phyloP scores from a whole-genome alignment of 1,284 basidiomycete genomes.

The Phlebopus sp. region DNA sequence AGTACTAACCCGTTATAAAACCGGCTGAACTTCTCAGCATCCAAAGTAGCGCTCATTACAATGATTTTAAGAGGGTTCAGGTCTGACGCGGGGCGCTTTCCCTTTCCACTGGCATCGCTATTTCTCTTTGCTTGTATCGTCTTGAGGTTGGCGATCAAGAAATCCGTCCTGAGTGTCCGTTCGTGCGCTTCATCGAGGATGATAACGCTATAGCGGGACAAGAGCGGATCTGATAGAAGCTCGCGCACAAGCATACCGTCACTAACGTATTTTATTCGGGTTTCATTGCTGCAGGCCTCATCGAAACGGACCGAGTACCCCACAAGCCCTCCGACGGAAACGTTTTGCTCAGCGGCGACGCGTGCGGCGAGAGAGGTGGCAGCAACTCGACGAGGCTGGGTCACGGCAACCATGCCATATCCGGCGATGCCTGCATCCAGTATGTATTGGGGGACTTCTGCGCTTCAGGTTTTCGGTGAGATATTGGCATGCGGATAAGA shows the following conservation, averaged over 20 bases:
- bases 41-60: constrained; percentile 96
- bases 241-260: constrained; percentile 97
- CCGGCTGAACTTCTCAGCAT: constrained; percentile 88
- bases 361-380: constrained; percentile 90
- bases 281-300: constrained; percentile 67
- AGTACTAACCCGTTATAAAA: constrained; percentile 79
- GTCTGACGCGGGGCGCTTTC: constrained; percentile 33
- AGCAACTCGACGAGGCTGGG: constrained; percentile 92
- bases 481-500: constrained; percentile 8
- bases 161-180: constrained; percentile 90
- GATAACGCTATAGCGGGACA: constrained; percentile 85
- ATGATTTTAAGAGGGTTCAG: constrained; percentile 79
- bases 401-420: constrained; percentile 77
- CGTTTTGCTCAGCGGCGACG: constrained; percentile 83
- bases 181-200: constrained; percentile 98
- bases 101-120: constrained; percentile 41
- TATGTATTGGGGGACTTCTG: constrained; percentile 90
- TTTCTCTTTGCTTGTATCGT: constrained; percentile 78
- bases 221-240: constrained; percentile 73
- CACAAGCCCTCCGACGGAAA: constrained; percentile 67
- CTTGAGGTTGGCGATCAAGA: constrained; percentile 91
- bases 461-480: constrained; percentile 27
- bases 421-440: constrained; percentile 66
- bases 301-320: constrained; percentile 98
- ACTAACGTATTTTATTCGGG: constrained; percentile 92